Percentiles rank a stretch among this genome's conserved stretches.
phyloP scores from a whole-genome alignment of 768 basidiomycete species.

The Pleurotus sapidus region DNA sequence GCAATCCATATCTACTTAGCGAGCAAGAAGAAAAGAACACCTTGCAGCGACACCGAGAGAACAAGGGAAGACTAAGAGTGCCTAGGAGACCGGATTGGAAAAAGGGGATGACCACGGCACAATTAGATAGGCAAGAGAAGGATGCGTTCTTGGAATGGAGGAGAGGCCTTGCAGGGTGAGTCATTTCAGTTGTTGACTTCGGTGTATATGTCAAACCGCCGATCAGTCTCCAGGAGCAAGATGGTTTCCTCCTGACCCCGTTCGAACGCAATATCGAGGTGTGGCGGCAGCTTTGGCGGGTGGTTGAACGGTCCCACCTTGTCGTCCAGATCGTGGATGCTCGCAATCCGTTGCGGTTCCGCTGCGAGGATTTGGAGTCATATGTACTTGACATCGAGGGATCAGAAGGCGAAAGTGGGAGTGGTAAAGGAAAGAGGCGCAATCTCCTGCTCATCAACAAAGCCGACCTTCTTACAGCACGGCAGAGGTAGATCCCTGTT shows the following conservation, averaged over 20 bases:
- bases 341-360: constrained; percentile 88
- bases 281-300: constrained; percentile 98
- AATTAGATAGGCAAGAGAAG: constrained; percentile 88
- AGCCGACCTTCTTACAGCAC: constrained; percentile 82
- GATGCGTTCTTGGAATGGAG: constrained; percentile 93
- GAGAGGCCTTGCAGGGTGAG: constrained; percentile 86
- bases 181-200: constrained; percentile 13
- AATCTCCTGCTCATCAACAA: constrained; percentile 92
- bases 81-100: constrained; percentile 92
- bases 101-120: constrained; percentile 67
- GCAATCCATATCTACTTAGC: constrained; percentile 85
- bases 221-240: constrained; percentile 67
- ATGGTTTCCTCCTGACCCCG: constrained; percentile 87
- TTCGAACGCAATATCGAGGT: constrained; percentile 92
- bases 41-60: constrained; percentile 68
- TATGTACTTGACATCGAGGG: constrained; percentile 87
- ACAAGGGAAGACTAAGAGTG: constrained; percentile 75
- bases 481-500: constrained; percentile 64
- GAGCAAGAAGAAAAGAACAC: constrained; percentile 80
- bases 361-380: constrained; percentile 86
- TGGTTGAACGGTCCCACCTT: constrained; percentile 91
- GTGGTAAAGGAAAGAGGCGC: constrained; percentile 68
- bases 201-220: neutral
- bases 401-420: constrained; percentile 75
- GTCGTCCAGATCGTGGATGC: constrained; percentile 96